Conservation (phyloP, 352 stramenopile genomes). For the Pilasporangium apinafurcum region DNA sequence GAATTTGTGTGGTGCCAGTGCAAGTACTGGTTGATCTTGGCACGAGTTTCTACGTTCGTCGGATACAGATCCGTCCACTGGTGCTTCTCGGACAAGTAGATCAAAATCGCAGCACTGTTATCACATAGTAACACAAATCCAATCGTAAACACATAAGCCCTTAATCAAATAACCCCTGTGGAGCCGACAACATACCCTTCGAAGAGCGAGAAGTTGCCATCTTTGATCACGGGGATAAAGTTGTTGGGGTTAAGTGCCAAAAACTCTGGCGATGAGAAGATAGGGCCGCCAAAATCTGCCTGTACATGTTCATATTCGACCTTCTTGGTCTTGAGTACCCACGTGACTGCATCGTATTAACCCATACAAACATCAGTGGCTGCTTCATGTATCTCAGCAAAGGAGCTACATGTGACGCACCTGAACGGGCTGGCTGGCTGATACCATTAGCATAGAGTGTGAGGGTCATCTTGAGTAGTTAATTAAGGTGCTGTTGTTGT, state of each 20-base stretch:
- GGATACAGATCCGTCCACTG: constrained; percentile 54
- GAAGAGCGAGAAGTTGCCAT: constrained; percentile 23
- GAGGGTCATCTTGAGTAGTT: constrained; percentile 22
- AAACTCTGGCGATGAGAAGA: constrained; percentile 23
- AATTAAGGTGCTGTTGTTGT: too few relatives aligned
- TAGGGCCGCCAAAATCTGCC: constrained; percentile 13
- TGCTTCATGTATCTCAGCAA: background rate
- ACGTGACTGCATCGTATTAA: constrained; percentile 8
- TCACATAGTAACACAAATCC: too few relatives aligned
- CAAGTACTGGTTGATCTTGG: constrained; percentile 63
- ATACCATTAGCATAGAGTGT: constrained; percentile 32
- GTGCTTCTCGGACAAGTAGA: constrained; percentile 46
- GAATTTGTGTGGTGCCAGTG: constrained; percentile 67
- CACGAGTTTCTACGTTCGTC: constrained; percentile 24
- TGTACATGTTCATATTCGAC: constrained; percentile 20
- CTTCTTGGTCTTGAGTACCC: constrained; percentile 31
- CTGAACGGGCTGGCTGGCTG: constrained; percentile 22
- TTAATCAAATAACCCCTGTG: too few relatives aligned
- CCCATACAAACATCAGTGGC: background rate
- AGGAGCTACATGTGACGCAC: background rate
- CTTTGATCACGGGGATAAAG: constrained; percentile 19
- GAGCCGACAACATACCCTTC: constrained; percentile 14
- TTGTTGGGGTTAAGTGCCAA: constrained; percentile 16
- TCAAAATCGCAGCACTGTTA: constrained; percentile 39
- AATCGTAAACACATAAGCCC: too few relatives aligned